Conservation (phyloP, 2,329 filamentous ascomycete genomes). For the Cytospora mali region DNA sequence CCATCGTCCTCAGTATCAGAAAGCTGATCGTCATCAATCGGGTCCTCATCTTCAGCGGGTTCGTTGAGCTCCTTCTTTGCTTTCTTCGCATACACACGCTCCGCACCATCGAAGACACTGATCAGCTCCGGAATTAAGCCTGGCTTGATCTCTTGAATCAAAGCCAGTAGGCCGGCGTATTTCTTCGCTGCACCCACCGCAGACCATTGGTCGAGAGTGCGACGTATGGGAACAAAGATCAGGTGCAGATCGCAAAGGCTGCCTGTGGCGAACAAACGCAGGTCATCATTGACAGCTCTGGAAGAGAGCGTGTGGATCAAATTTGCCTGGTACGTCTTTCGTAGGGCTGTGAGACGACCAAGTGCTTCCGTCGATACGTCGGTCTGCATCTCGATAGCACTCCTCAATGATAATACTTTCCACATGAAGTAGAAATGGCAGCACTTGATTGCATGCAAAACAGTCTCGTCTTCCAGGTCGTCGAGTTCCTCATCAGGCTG, state of each 20-base stretch:
- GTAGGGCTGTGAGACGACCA: slow-evolving; percentile 59
- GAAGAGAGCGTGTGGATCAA: slow-evolving; percentile 71
- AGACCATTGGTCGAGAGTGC: slow-evolving; percentile 49
- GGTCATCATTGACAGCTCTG: slow-evolving; percentile 70
- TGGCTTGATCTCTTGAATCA: slow-evolving; percentile 70
- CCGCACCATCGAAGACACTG: slow-evolving; percentile 75
- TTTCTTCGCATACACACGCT: slow-evolving; percentile 76
- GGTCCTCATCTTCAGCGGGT: slow-evolving; percentile 73
- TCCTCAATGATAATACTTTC: slow-evolving; percentile 69
- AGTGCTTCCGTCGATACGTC: slow-evolving; percentile 61
- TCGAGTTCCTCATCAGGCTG: slow-evolving; percentile 72
- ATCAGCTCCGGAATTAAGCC: slow-evolving; percentile 69
- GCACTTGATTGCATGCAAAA: slow-evolving; percentile 73
- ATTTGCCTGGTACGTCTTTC: slow-evolving; percentile 61
- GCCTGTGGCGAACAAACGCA: slow-evolving; percentile 75
- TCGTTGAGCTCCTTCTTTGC: slow-evolving; percentile 63
- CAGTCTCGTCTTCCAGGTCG: slow-evolving; percentile 77
- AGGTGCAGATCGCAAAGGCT: slow-evolving; percentile 81
- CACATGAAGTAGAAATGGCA: slow-evolving; percentile 94
- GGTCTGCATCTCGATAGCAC: slow-evolving; percentile 56
- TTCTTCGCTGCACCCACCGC: slow-evolving; percentile 43
- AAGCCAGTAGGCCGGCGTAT: slow-evolving; percentile 57
- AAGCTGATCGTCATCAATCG: slow-evolving; percentile 64
- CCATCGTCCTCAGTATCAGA: slow-evolving; percentile 61
- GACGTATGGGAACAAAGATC: slow-evolving; percentile 73